These are phyloP conservation scores for Aureoboletus auriporus DNA, from an alignment of 768 basidiomycete species.

Conservation along the genomic window DNA sequence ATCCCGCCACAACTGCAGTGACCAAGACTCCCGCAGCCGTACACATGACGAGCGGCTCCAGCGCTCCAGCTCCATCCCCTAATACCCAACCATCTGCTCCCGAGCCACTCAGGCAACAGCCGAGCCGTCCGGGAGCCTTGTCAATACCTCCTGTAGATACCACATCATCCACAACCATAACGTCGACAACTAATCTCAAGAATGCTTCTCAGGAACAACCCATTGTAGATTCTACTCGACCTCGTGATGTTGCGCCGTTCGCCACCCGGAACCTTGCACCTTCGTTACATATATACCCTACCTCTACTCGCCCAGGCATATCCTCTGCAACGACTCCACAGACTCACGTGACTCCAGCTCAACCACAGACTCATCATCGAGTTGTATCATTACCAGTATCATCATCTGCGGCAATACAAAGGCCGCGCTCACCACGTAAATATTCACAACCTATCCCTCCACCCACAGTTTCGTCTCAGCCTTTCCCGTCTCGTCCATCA, in stretches of 20 bases:
- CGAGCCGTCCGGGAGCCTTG: slow-evolving; percentile 13
- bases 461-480: slow-evolving; percentile 23
- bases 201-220: slow-evolving; percentile 19
- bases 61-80: no score
- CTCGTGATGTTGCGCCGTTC: slow-evolving; percentile 19
- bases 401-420: slow-evolving; percentile 13
- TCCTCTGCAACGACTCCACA: slow-evolving; percentile 19
- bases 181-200: slow-evolving; percentile 14
- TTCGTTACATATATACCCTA: slow-evolving; percentile 21
- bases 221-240: slow-evolving; percentile 16
- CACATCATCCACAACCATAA: slow-evolving; percentile 4
- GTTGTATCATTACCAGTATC: slow-evolving; percentile 34
- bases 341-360: slow-evolving; percentile 19
- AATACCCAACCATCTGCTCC: slow-evolving; percentile 9
- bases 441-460: slow-evolving; percentile 24
- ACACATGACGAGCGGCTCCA: neutral
- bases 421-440: slow-evolving; percentile 28
- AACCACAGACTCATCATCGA: slow-evolving; percentile 30
- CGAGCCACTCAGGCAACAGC: slow-evolving; percentile 20
- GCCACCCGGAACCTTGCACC: slow-evolving; percentile 16
- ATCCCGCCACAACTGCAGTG: slow-evolving; percentile 3
- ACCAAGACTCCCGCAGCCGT: slow-evolving; percentile 5
- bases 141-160: slow-evolving; percentile 15
- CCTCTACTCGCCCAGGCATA: slow-evolving; percentile 18
- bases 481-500: slow-evolving; percentile 26